These are phyloP conservation scores for Penicillium polonicum DNA, from an alignment of 2,329 filamentous ascomycete species.

Conservation along the genomic window DNA sequence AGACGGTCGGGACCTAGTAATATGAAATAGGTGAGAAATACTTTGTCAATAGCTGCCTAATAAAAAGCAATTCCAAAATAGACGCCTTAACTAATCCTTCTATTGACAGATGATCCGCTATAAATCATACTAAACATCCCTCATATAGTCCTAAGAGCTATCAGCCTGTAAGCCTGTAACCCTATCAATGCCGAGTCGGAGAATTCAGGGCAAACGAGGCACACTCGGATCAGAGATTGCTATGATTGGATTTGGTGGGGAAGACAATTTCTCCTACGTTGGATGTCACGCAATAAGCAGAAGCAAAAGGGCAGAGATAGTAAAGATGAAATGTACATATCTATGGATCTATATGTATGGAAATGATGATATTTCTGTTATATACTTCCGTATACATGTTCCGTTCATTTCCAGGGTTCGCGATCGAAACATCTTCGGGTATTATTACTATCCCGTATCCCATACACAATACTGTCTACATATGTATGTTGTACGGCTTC, in stretches of 20 bases:
- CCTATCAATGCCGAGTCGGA: constrained; percentile 1
- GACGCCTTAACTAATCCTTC: not conserved
- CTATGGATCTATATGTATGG: not conserved
- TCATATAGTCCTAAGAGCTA: not conserved
- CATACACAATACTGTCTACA: constrained; percentile 21
- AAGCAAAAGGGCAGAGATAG: not conserved
- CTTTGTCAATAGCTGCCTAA: not conserved
- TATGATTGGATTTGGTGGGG: constrained; percentile 7
- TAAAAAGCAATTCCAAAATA: not conserved
- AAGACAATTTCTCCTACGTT: not conserved
- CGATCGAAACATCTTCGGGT: constrained; percentile 8
- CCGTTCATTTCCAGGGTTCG: constrained; percentile 9
- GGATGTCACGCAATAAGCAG: not conserved
- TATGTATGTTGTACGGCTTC: not conserved
- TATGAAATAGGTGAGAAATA: not conserved
- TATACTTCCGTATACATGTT: not conserved
- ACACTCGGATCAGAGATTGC: constrained; percentile 4
- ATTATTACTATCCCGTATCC: constrained; percentile 18
- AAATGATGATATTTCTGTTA: not conserved
- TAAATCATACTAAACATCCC: not conserved
- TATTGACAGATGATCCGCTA: not conserved
- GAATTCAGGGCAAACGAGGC: constrained; percentile 3
- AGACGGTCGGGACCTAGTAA: not conserved
- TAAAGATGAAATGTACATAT: not conserved
- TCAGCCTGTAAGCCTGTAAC: not conserved